Percentiles rank a stretch among this genome's conserved stretches.
Conservation (phyloP, 768 basidiomycete species). For the Lactarius akahatsu region DNA sequence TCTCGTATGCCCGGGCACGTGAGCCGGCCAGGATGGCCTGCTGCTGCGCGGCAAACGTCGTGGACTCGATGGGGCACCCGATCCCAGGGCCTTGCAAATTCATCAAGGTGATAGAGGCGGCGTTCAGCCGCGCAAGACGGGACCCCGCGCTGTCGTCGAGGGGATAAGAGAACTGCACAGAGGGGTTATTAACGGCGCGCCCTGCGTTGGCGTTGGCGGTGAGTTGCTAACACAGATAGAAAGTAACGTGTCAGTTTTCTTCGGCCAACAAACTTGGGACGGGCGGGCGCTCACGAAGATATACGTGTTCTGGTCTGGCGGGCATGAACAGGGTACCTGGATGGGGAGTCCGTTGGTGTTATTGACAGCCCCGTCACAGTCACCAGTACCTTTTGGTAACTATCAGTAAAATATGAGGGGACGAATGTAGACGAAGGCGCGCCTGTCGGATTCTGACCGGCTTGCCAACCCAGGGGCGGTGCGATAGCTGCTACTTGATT, state of each 20-base stretch:
- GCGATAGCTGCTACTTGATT: constrained; percentile 24
- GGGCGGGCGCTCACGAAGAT: constrained; percentile 23
- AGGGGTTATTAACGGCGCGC: constrained; percentile 33
- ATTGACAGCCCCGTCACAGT: constrained; percentile 33
- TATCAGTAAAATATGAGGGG: neutral
- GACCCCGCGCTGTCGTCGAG: constrained; percentile 28
- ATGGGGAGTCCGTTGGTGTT: constrained; percentile 25
- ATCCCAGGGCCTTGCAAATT: constrained; percentile 33
- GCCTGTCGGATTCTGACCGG: constrained; percentile 31
- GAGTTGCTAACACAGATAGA: neutral
- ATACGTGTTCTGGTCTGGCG: constrained; percentile 22
- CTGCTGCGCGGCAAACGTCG: constrained; percentile 29
- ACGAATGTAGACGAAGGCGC: neutral
- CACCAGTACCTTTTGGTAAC: constrained; percentile 30
- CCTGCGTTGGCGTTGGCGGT: constrained; percentile 33
- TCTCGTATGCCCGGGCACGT: neutral
- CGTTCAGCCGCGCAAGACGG: constrained; percentile 31
- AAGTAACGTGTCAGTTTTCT: neutral
- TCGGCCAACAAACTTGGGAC: constrained; percentile 33
- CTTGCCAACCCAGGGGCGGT: constrained; percentile 30
- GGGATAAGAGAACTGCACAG: constrained; percentile 33
- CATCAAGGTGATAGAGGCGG: constrained; percentile 33
- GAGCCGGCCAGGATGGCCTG: neutral
- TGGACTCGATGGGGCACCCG: constrained; percentile 33
- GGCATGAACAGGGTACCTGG: constrained; percentile 33